Conservation (phyloP, 2,329 filamentous ascomycete species). For the Fusarium euwallaceae region DNA sequence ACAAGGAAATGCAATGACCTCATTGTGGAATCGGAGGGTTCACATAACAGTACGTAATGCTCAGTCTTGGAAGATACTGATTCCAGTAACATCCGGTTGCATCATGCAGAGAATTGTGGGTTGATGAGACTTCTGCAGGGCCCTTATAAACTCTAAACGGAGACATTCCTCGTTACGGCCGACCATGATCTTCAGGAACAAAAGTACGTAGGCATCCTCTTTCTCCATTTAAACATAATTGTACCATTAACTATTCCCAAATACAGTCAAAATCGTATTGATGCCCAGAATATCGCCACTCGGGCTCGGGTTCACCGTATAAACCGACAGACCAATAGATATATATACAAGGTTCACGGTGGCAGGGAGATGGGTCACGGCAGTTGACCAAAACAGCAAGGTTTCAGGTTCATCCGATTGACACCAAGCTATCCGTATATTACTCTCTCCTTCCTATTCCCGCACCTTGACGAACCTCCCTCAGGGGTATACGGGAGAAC, state of each 20-base stretch:
- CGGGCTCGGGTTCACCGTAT: not conserved
- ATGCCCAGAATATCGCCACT: not conserved
- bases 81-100: not conserved
- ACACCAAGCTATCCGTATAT: not conserved
- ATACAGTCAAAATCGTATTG: not conserved
- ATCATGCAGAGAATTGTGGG: not conserved
- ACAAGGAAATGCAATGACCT: too few species aligned
- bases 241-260: not conserved
- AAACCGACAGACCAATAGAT: not conserved
- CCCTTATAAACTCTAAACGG: not conserved
- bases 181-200: not conserved
- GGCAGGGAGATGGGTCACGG: not conserved
- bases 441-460: constrained; percentile 5
- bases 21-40: not conserved
- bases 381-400: not conserved
- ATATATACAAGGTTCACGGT: not conserved
- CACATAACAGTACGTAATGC: not conserved
- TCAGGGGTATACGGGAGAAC: not conserved
- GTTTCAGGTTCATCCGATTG: not conserved
- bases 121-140: not conserved
- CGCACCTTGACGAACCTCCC: not conserved
- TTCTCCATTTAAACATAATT: not conserved
- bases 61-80: not conserved
- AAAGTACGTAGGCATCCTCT: not conserved
- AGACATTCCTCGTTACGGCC: not conserved